phyloP scores from a whole-genome alignment of 768 basidiomycete species.

The Gelatoporia subvermispora region DNA sequence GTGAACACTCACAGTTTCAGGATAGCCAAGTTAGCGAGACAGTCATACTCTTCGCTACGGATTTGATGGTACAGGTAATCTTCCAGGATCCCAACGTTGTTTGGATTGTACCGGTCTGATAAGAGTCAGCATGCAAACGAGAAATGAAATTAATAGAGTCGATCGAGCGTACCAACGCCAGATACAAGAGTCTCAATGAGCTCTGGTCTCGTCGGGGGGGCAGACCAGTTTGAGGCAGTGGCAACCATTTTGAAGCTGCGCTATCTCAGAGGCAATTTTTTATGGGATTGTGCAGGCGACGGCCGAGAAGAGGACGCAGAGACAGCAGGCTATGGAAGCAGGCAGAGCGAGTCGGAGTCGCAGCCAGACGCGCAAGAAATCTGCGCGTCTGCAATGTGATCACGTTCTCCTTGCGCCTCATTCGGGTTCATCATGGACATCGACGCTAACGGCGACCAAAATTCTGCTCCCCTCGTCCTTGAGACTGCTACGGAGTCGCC shows the following conservation, averaged over 20 bases:
- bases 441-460: conserved; percentile 10
- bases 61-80: conserved; percentile 97
- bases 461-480: neutral
- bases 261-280: no score
- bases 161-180: conserved; percentile 58
- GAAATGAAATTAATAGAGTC: neutral
- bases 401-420: neutral
- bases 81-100: conserved; percentile 88
- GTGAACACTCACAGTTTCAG: conserved; percentile 68
- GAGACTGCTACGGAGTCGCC: no score
- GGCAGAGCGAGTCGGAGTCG: neutral
- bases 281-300: neutral
- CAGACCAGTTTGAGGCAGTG: conserved; percentile 58
- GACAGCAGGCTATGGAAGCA: no score
- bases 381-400: conserved; percentile 1
- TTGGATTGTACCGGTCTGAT: conserved; percentile 94
- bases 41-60: conserved; percentile 86
- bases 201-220: conserved; percentile 74
- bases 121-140: neutral
- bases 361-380: conserved; percentile 9
- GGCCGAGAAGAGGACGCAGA: neutral
- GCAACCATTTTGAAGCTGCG: conserved; percentile 34
- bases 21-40: conserved; percentile 91
- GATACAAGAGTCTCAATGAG: conserved; percentile 89
- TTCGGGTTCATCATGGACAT: conserved; percentile 8